A percentile compares a stretch with the other conserved stretches of the same genome.
Evolutionary conservation across 345 rosid genomes (phyloP).

Genomic region (Aurinia saxatilis): DNA sequence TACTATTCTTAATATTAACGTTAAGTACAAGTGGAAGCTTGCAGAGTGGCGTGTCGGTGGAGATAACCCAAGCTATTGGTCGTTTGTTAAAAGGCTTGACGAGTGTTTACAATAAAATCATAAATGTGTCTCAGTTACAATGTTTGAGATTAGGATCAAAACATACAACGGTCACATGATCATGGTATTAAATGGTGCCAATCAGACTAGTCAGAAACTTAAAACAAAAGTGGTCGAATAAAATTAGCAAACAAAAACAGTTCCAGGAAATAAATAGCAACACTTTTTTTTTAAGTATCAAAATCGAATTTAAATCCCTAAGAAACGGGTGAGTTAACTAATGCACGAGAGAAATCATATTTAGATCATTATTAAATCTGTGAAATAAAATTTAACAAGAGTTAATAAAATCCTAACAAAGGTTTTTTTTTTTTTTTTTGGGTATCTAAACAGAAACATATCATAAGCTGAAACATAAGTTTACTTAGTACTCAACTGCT

Average conservation of each 20-base stretch:
- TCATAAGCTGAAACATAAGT: slow-evolving; percentile 1
- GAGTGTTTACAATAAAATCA: not conserved
- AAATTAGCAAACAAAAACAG: not conserved
- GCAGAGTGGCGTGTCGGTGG: slow-evolving; percentile 14
- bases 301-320: no score
- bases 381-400: not conserved
- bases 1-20: not conserved
- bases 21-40: not conserved
- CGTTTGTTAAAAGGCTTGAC: not conserved
- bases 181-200: not conserved
- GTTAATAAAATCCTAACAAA: not conserved
- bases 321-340: no score
- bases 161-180: slow-evolving; percentile 1
- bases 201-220: not conserved
- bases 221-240: not conserved
- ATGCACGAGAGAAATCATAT: not conserved
- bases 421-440: not conserved
- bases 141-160: not conserved
- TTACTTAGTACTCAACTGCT: not conserved
- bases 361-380: not conserved
- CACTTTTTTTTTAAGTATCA: not conserved
- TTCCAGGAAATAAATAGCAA: not conserved
- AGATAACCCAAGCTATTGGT: not conserved
- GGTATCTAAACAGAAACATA: not conserved
- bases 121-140: not conserved